Evolutionary conservation across 768 basidiomycete species (phyloP).

Genomic region (Leccinum rimulosum): DNA sequence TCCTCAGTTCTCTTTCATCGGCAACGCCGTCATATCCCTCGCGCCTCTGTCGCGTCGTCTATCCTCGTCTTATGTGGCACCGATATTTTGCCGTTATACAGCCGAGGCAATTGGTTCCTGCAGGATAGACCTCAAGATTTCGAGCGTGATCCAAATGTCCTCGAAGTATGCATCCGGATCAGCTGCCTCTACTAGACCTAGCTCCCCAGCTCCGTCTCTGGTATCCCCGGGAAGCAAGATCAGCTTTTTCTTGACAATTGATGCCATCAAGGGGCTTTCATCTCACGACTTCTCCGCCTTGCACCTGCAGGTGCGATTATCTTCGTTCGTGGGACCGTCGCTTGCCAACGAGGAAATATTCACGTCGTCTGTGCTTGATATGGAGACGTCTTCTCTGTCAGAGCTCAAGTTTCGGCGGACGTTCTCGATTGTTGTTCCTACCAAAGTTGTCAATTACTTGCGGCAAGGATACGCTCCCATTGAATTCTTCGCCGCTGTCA

Average conservation of each 20-base stretch:
- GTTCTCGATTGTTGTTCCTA: conserved; percentile 74
- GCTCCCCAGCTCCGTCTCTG: conserved; percentile 68
- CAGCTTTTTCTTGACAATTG: conserved; percentile 81
- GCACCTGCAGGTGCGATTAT: conserved; percentile 86
- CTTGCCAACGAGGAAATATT: conserved; percentile 78
- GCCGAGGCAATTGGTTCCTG: conserved; percentile 96
- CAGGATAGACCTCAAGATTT: conserved; percentile 78
- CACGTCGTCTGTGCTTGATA: conserved; percentile 70
- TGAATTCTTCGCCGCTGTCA: conserved; percentile 85
- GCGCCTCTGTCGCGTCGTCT: conserved; percentile 75
- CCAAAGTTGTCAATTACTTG: conserved; percentile 71
- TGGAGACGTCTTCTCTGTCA: conserved; percentile 66
- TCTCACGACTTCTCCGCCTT: conserved; percentile 85
- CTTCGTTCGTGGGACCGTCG: conserved; percentile 77
- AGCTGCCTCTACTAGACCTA: conserved; percentile 63
- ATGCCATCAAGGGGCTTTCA: conserved; percentile 84
- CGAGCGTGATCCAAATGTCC: conserved; percentile 60
- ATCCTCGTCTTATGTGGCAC: conserved; percentile 71
- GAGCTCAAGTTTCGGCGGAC: conserved; percentile 82
- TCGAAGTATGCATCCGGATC: conserved; percentile 62
- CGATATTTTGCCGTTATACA: conserved; percentile 92
- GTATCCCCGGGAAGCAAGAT: conserved; percentile 79
- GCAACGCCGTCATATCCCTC: conserved; percentile 80
- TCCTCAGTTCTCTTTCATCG: conserved; percentile 90
- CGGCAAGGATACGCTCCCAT: conserved; percentile 78